A percentile compares a stretch with the other conserved stretches of the same genome.
Evolutionary conservation across 306 rosid species (phyloP).

Genomic region (Lathyrus oleraceus): DNA sequence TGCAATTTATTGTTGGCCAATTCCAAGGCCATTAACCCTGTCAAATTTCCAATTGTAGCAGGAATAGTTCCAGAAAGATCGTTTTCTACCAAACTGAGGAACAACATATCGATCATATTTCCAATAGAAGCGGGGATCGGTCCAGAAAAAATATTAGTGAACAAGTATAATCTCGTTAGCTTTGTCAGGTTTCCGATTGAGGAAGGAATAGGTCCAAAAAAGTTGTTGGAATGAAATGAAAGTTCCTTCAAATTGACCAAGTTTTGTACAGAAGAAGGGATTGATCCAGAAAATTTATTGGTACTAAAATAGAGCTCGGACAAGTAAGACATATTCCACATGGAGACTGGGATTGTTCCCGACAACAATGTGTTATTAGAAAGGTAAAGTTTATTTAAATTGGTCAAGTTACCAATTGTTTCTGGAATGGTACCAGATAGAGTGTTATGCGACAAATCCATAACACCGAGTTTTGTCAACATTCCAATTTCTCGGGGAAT

Average conservation of each 20-base stretch:
- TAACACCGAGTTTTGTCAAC: neutral
- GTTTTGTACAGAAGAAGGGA: constrained; percentile 4
- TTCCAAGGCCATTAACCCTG: neutral
- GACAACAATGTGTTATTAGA: neutral
- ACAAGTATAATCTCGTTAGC: accelerated
- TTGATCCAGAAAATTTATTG: constrained; percentile 2
- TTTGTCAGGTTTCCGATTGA: constrained; percentile 31
- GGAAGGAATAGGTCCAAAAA: constrained; percentile 34
- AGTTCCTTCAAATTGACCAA: neutral
- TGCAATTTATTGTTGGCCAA: neutral
- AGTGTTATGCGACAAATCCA: neutral
- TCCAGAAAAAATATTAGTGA: neutral
- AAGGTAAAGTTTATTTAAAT: neutral
- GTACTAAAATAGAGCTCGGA: neutral
- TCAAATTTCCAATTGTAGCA: constrained; percentile 27
- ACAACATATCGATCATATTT: neutral
- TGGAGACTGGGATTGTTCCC: constrained; percentile 20
- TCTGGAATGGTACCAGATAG: constrained; percentile 18
- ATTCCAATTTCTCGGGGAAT: constrained; percentile 39
- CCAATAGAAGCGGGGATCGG: constrained; percentile 23
- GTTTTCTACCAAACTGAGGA: neutral
- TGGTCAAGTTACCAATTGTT: constrained; percentile 29
- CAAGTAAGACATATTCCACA: constrained; percentile 27
- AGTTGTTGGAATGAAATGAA: neutral
- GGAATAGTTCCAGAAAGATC: constrained; percentile 31